phyloP scores from a whole-genome alignment of 805 yeast species.

The Suhomyces canberraensis region DNA sequence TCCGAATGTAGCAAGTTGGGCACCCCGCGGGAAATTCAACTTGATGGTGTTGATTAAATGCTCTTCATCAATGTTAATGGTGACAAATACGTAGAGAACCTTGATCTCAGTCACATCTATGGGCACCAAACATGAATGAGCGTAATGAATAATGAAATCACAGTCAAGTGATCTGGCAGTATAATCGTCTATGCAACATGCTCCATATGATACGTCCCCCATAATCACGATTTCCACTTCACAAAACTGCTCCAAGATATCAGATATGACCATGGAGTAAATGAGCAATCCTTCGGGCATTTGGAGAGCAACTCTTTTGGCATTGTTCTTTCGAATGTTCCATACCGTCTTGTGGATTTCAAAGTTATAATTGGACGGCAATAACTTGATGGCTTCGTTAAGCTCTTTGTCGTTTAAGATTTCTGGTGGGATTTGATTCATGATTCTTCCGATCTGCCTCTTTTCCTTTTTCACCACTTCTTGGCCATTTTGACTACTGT shows the following conservation, averaged over 20 bases:
- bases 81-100: constrained; percentile 92
- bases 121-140: constrained; percentile 95
- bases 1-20: constrained; percentile 81
- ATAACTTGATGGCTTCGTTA: constrained; percentile 74
- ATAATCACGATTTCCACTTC: constrained; percentile 82
- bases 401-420: constrained; percentile 76
- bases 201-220: constrained; percentile 99
- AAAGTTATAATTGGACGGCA: constrained; percentile 91
- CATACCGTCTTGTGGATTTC: constrained; percentile 95
- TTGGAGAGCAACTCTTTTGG: constrained; percentile 86
- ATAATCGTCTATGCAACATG: constrained; percentile 95
- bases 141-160: constrained; percentile 93
- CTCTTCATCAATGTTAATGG: constrained; percentile 80
- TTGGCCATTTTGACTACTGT: constrained; percentile 11
- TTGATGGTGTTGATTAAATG: constrained; percentile 77
- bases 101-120: constrained; percentile 87
- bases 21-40: constrained; percentile 61
- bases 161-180: constrained; percentile 92
- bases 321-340: constrained; percentile 74
- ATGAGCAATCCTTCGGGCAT: constrained; percentile 96
- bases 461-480: constrained; percentile 11
- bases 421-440: constrained; percentile 87
- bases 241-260: constrained; percentile 90
- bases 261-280: constrained; percentile 85
- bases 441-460: constrained; percentile 52